Percentiles rank a stretch among this genome's conserved stretches.
Evolutionary conservation across 257 asterid species (phyloP).

Genomic region (Paraleonurus japonicus): DNA sequence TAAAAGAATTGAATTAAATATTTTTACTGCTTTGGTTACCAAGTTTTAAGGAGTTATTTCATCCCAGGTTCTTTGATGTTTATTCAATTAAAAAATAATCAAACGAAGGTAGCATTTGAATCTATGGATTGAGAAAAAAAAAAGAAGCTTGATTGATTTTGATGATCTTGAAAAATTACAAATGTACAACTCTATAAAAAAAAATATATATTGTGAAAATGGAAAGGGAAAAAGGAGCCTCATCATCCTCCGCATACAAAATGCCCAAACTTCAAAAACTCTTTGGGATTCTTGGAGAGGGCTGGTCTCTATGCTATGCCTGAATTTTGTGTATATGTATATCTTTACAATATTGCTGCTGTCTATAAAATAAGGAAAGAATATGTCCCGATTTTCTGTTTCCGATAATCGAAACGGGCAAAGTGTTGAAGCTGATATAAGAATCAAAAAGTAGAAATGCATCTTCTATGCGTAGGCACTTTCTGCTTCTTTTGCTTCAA

Average conservation of each 20-base stretch:
- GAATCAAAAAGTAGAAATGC: conserved; percentile 54
- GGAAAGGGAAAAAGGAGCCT: conserved; percentile 26
- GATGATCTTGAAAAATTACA: conserved; percentile 17
- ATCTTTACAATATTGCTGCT: neutral
- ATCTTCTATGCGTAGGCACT: conserved; percentile 48
- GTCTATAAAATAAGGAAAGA: conserved; percentile 15
- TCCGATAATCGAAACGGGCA: neutral
- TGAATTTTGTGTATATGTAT: neutral
- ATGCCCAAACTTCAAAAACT: conserved; percentile 46
- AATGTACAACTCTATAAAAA: conserved; percentile 31
- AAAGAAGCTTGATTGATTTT: conserved; percentile 2
- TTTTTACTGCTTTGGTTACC: too few species aligned
- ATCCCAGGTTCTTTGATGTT: neutral
- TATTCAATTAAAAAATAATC: neutral
- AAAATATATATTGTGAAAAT: neutral
- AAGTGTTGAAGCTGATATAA: neutral
- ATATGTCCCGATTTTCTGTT: neutral
- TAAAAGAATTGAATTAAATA: too few species aligned
- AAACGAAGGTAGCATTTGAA: neutral
- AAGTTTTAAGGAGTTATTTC: conserved; percentile 9
- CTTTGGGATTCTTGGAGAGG: conserved; percentile 57
- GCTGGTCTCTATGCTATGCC: conserved; percentile 51
- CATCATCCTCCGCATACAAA: conserved; percentile 52
- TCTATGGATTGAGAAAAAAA: neutral
- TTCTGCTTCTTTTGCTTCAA: conserved; percentile 51